Evolutionary conservation across 2,329 filamentous ascomycete genomes (phyloP), one percentile per base, ranked within the genome.

Genomic region (Arthroderma sp.): DNA sequence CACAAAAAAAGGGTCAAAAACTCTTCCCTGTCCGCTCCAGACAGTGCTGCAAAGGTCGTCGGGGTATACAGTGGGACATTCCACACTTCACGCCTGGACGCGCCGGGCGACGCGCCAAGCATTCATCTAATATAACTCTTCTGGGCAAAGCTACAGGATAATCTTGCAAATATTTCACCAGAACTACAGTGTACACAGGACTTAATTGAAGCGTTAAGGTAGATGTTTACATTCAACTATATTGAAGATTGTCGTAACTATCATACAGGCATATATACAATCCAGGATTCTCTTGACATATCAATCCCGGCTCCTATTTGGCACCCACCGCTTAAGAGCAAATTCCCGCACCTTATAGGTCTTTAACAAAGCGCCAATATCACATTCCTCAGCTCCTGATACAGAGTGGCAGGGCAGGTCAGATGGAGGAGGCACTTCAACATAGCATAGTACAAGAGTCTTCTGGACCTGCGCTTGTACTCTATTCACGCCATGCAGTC

Each of bases 391-490:
- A 3, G 57, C 56, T 7, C 64, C 61, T 10, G 68, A 55, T 10
- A 69, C 68, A 32, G 63, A 61, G 15, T 22, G 15, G 3, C 15
- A 22, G 2, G 48, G 50, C 15, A 43, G 32, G 6, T 68, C 61
- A 29, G 69, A 65, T 39, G 67, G 65, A 3, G 82, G 73, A 2
- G 91, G 91, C 4, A 98, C 73, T 51, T 96, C 88, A 8, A 98
- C 88, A 58, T 95, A 98, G 36, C 84, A 82, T 30, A 98, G 62
- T 33, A 96, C 80, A 53, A 98, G 63, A 40, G 80, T 94, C 72
- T 98, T 98, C 59, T 82, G 78, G 4, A 94, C 91, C 55, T 94
- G 86, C 1, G 82, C 81, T 54, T 96, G 78, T 10, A 96, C 88
- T 6, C 91, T 78, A 52, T 94, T 93, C 38, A 94, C 75, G 38